phyloP scores from a whole-genome alignment of 2,329 filamentous ascomycete species.

The Aaosphaeria pasadenensis region DNA sequence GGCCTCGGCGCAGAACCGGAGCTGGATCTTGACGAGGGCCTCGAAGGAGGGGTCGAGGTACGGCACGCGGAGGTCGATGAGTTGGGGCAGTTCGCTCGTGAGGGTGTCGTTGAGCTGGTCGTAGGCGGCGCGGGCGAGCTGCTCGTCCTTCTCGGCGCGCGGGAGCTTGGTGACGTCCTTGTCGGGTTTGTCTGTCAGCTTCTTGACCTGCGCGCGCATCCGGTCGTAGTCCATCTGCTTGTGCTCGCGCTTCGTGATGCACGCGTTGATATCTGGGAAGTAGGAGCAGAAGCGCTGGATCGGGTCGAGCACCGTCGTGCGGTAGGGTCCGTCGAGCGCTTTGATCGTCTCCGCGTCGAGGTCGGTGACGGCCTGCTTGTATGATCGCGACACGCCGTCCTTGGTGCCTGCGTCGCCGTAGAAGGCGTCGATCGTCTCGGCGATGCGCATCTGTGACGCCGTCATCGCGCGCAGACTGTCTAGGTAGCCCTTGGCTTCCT shows the following conservation, averaged over 20 bases:
- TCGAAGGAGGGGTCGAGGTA: constrained; percentile 97
- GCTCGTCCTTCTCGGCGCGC: constrained; percentile 91
- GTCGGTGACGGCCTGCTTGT: constrained; percentile 98
- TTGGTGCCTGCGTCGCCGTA: constrained; percentile 94
- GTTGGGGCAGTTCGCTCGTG: constrained; percentile 85
- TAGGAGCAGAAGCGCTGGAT: constrained; percentile 96
- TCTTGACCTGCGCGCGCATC: constrained; percentile 93
- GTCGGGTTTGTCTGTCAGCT: constrained; percentile 95
- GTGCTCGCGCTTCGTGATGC: constrained; percentile 98
- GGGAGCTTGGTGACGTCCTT: constrained; percentile 97
- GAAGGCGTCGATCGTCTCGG: constrained; percentile 98
- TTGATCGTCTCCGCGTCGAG: constrained; percentile 98
- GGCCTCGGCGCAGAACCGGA: constrained; percentile 95
- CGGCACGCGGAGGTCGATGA: constrained; percentile 94
- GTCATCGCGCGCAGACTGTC: constrained; percentile 98
- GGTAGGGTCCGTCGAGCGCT: constrained; percentile 92
- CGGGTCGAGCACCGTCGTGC: constrained; percentile 89
- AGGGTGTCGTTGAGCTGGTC: constrained; percentile 97
- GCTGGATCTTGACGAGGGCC: constrained; percentile 96
- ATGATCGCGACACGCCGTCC: constrained; percentile 92
- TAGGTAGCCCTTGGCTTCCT: constrained; percentile 96
- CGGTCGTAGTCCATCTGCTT: constrained; percentile 98
- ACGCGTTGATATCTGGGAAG: constrained; percentile 98
- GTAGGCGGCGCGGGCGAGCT: constrained; percentile 89
- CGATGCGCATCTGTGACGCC: constrained; percentile 97